Evolutionary conservation across 306 rosid genomes (phyloP), one percentile per base, ranked within the genome.

Genomic region (Fragaria ananassa): DNA sequence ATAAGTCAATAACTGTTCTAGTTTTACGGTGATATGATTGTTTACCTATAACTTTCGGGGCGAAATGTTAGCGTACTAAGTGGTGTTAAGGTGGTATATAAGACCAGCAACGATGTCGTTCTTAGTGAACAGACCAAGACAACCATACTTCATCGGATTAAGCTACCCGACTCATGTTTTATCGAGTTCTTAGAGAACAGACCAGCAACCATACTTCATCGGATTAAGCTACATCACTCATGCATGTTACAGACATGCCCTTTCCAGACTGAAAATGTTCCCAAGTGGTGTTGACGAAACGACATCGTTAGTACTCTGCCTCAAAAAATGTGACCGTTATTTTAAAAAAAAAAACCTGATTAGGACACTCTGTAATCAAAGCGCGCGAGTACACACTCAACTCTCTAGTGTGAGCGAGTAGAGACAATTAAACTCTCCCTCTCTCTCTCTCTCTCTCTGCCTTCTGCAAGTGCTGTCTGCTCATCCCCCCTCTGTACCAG

Each of bases 251-350:
- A 31, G 35, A 4, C 35, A 31, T 31, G 0, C 35, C 35, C 35
- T 31, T 31, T 31, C 35, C 35, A 31, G 35, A 31, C 35, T 31
- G 35, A 31, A 31, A 31, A 31, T 31, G 35, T 31, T 31, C 3
- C 34, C 7, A 5, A 5, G 7, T 37, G 41, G 41, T 37, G 41
- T 37, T 37, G 35, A 31, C 4, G 1, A 63, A 5, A 53, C 86
- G 86, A 45, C 80, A 47, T 14, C 73, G 85, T 60, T 65, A 6
- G 7, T 5, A 51, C 77, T 56, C 79, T 76, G 50, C 85, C 84
- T 87, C 23, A 74, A 81, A 81, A 62, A 57, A 81, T 83, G 87
- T 87, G 88, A 91, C 96, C 96, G 93, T 91, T 91, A 72, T 47
- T 83, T 82, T 76, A 81, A 77, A 85, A 54, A 27, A n/a, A n/a